A percentile compares a stretch with the other conserved stretches of the same genome.
Evolutionary conservation across 805 yeast genomes (phyloP).

Genomic region (Saturnispora bothae): DNA sequence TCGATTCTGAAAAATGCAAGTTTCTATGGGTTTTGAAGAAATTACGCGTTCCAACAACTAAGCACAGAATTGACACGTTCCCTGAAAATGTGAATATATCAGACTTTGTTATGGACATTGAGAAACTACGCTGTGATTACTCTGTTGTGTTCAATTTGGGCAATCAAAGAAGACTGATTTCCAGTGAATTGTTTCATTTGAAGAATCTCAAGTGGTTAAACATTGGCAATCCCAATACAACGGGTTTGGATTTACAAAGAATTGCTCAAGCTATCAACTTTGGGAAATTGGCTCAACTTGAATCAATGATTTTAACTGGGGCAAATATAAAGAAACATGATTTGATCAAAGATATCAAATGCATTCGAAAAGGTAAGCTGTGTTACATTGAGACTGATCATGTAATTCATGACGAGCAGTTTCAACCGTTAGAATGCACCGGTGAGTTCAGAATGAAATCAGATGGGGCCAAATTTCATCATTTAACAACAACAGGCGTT

Average conservation of each 20-base stretch:
- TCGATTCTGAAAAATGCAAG: neutral
- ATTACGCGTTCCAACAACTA: neutral
- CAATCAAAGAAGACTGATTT: constrained; percentile 4
- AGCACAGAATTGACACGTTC: constrained; percentile 11
- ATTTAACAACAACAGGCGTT: neutral
- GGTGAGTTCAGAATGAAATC: constrained; percentile 8
- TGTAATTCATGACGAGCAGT: neutral
- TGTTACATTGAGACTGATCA: constrained; percentile 10
- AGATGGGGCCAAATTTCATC: constrained; percentile 9
- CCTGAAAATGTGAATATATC: constrained; percentile 9
- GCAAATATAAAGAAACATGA: constrained; percentile 6
- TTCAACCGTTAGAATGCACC: constrained; percentile 1
- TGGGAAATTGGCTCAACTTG: constrained; percentile 5
- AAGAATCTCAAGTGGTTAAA: constrained; percentile 9
- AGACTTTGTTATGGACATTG: constrained; percentile 7
- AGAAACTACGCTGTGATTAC: neutral
- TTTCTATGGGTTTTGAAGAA: constrained; percentile 10
- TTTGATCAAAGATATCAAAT: constrained; percentile 7
- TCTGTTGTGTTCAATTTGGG: constrained; percentile 7
- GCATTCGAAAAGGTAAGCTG: constrained; percentile 6
- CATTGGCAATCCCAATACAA: constrained; percentile 2
- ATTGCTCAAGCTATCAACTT: constrained; percentile 10
- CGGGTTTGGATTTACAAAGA: constrained; percentile 3
- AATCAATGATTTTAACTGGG: constrained; percentile 9
- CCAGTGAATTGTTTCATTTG: constrained; percentile 6